phyloP scores from a whole-genome alignment of 2,329 filamentous ascomycete species.

The Cephalotrichum gorgonifer region DNA sequence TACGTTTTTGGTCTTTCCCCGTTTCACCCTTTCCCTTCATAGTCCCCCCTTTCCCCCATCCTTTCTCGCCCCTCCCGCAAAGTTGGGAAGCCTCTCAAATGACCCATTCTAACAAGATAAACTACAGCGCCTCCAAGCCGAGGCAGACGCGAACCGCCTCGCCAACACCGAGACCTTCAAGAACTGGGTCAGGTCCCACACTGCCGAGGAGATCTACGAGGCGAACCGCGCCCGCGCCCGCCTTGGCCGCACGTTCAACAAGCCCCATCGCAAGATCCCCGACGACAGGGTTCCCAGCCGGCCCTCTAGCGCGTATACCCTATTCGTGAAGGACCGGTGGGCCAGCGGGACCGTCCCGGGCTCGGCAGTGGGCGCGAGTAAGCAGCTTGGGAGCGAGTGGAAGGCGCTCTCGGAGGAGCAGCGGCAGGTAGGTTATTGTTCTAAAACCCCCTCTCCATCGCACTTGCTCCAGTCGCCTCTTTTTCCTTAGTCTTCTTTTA shows the following conservation, averaged over 20 bases:
- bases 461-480: not conserved
- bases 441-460: not conserved
- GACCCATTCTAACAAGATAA: not conserved
- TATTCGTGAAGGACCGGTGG: constrained; percentile 29
- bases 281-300: constrained; percentile 39
- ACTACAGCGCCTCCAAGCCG: constrained; percentile 25
- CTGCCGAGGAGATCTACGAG: constrained; percentile 25
- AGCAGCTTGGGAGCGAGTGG: constrained; percentile 28
- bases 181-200: constrained; percentile 36
- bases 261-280: constrained; percentile 19
- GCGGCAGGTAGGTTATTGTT: constrained; percentile 20
- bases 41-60: not conserved
- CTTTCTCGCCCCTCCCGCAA: not conserved
- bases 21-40: not conserved
- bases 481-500: not conserved
- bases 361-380: constrained; percentile 8
- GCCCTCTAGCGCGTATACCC: constrained; percentile 18
- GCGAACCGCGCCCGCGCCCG: constrained; percentile 37
- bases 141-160: constrained; percentile 26
- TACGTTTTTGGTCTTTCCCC: constrained; percentile 17
- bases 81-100: not conserved
- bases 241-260: constrained; percentile 25
- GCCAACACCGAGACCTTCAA: constrained; percentile 28
- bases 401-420: constrained; percentile 27
- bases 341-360: constrained; percentile 15